Base-by-base conservation (phyloP, 345 rosid genomes). In the Aegle marmelos region DNA sequence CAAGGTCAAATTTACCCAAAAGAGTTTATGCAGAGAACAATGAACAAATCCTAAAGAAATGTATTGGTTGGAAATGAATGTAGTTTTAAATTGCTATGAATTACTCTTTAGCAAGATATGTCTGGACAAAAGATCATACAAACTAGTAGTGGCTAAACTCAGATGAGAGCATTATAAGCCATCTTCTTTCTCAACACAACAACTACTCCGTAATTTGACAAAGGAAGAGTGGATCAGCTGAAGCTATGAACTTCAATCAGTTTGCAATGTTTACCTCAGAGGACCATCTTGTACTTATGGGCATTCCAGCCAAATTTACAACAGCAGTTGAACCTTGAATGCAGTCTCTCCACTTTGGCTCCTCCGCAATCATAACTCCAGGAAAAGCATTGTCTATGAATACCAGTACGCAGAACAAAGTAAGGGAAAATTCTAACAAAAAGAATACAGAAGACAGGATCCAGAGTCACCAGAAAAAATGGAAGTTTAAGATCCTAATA, bases 221-320 rank as follows among this genome's bases (percentile, higher is more conserved):
- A 9, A 53, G 45, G 31, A 62, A 59, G 65, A 45, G 30, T 62
- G 45, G 28, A 74, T 11, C 48, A 74, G 34, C 30, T 33, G 69
- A 60, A 71, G 66, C 27, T 27, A 68, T 48, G 41, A 65, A 61
- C 58, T 28, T 36, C 17, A 30, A 31, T 24, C 28, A 75, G 27
- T 19, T 21, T 54, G 53, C 61, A 21, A 71, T 37, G 83, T 87
- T 82, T 70, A 95, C 99, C 98, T 90, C 93, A 25, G 92, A 71
- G 76, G 99, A 92, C 99, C 99, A 95, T 77, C 99, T 90, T 67
- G 96, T 92, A 88, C 93, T 87, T 70, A 95, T 92, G 63, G 98
- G 94, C 82, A 89, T 69, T 74, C 99, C 97, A 7, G 99, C 99
- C 84, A 95, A 91, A 86, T 95, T 95, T 13, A 95, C 98, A 77